phyloP scores from a whole-genome alignment of 192 early-diverging fungal species.

The Backusella macrospora region DNA sequence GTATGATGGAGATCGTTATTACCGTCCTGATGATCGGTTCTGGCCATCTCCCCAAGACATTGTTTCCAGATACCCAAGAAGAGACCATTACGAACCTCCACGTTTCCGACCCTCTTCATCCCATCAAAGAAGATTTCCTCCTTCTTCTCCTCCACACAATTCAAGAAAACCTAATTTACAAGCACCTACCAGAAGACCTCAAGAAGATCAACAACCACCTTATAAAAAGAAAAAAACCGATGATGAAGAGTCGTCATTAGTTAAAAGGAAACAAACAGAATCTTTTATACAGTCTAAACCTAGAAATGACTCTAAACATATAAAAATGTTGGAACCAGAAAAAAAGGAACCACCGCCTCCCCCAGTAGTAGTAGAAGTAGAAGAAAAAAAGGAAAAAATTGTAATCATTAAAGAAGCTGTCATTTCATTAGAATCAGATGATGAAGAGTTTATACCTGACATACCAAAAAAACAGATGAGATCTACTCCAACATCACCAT shows the following conservation, averaged over 20 bases:
- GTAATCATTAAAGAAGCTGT: background rate
- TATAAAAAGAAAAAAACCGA: too few relatives aligned
- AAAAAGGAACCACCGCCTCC: background rate
- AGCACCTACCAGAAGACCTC: too few relatives aligned
- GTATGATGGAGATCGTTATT: conserved; percentile 8
- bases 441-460: conserved; percentile 8
- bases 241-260: too few relatives aligned
- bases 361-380: background rate
- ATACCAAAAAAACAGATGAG: background rate
- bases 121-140: too few relatives aligned
- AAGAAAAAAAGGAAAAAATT: background rate
- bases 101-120: background rate
- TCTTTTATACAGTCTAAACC: background rate
- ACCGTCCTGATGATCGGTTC: conserved; percentile 8
- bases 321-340: background rate
- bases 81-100: conserved; percentile 4
- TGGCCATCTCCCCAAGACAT: background rate
- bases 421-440: conserved; percentile 5
- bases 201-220: too few relatives aligned
- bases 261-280: too few relatives aligned
- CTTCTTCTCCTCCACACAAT: too few relatives aligned
- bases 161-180: too few relatives aligned
- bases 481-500: too few relatives aligned
- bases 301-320: background rate
- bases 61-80: conserved; percentile 7